Evolutionary conservation across 1,284 basidiomycete species (phyloP).

Genomic region (Pisolithus thermaeus): DNA sequence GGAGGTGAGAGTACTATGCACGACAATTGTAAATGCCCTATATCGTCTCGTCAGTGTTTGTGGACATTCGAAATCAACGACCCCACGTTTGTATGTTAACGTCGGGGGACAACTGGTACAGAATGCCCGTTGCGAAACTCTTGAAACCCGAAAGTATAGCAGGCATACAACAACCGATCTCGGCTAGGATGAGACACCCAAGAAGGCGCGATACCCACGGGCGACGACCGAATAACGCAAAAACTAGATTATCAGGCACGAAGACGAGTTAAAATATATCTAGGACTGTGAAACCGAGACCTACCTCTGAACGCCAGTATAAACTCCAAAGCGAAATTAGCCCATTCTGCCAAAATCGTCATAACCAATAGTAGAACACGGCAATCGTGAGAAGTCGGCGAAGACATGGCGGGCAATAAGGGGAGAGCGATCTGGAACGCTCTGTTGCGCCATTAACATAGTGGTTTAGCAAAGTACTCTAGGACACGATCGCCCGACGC

Average conservation of each 20-base stretch:
- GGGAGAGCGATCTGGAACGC: slow-evolving; percentile 3
- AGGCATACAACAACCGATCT: not conserved
- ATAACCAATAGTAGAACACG: slow-evolving; percentile 5
- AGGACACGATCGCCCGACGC: not conserved
- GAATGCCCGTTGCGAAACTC: not conserved
- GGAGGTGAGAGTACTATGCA: not conserved
- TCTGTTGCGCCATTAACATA: not conserved
- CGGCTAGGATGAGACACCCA: slow-evolving; percentile 1
- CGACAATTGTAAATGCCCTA: not conserved
- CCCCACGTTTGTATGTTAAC: not conserved
- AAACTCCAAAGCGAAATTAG: slow-evolving; percentile 7
- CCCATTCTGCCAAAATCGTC: slow-evolving; percentile 2
- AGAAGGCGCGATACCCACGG: slow-evolving; percentile 1
- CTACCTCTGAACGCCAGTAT: slow-evolving; percentile 16
- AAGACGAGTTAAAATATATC: no score
- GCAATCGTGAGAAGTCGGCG: slow-evolving; percentile 9
- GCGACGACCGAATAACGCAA: slow-evolving; percentile 20
- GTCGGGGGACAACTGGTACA: not conserved
- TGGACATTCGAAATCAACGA: not conserved
- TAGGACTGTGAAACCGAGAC: slow-evolving; percentile 1
- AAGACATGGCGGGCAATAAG: slow-evolving; percentile 6
- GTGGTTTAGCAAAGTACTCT: not conserved
- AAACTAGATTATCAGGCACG: slow-evolving; percentile 11
- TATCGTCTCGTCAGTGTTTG: not conserved
- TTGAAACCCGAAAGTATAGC: not conserved